Percentiles rank a stretch among this genome's conserved stretches.
These are phyloP conservation scores for Fagus crenata DNA, from an alignment of 306 rosid genomes.

Conservation along the genomic window DNA sequence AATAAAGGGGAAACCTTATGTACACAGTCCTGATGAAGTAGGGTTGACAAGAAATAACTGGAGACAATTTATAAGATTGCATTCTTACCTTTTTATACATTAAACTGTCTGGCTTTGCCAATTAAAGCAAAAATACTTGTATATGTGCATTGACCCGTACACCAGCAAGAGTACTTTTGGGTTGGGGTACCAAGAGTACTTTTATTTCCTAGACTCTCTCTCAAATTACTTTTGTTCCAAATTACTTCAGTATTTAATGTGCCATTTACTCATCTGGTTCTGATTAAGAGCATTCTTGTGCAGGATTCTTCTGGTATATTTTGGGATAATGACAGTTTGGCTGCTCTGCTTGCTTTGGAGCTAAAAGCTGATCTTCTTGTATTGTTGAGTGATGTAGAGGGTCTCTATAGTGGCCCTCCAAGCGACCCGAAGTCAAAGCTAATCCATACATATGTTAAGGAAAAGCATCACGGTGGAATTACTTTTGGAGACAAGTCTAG, in stretches of 20 bases:
- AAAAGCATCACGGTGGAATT: slow-evolving; percentile 84
- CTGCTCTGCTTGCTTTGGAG: slow-evolving; percentile 95
- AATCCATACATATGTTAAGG: slow-evolving; percentile 87
- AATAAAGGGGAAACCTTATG: too few relatives aligned
- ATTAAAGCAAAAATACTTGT: not conserved
- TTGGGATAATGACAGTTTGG: slow-evolving; percentile 99
- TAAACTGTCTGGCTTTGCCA: not conserved
- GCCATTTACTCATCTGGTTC: slow-evolving; percentile 14
- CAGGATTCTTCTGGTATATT: slow-evolving; percentile 99
- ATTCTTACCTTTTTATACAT: not conserved
- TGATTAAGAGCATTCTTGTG: slow-evolving; percentile 15
- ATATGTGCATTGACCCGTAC: not conserved
- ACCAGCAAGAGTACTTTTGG: not conserved
- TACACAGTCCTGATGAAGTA: not conserved
- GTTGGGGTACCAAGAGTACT: not conserved
- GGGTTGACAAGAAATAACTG: not conserved
- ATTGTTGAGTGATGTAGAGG: slow-evolving; percentile 94
- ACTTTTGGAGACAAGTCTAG: slow-evolving; percentile 98
- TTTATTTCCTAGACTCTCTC: slow-evolving; percentile 8
- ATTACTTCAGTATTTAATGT: slow-evolving; percentile 12
- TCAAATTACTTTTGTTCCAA: not conserved
- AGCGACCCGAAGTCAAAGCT: slow-evolving; percentile 88
- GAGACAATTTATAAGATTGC: not conserved
- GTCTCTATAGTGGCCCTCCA: slow-evolving; percentile 96
- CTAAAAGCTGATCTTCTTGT: slow-evolving; percentile 94